These are phyloP conservation scores for Astrothelium macrocarpum DNA, from an alignment of 495 filamentous ascomycete genomes.

Conservation along the genomic window DNA sequence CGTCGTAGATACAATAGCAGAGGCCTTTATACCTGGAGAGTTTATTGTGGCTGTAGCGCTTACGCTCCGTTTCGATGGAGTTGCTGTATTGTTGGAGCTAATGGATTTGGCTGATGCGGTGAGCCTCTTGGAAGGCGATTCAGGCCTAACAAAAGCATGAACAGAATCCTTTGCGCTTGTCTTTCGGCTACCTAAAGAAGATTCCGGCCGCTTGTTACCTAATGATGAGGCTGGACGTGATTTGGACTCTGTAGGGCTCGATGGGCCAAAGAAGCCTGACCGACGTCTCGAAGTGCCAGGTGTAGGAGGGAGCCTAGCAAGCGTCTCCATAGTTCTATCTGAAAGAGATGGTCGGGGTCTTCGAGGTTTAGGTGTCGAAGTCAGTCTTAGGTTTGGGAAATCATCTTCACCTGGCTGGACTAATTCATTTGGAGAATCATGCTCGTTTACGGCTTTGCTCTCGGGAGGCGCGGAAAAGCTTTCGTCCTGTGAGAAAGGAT, in stretches of 20 bases:
- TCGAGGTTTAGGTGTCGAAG: constrained; percentile 14
- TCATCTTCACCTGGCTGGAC: constrained; percentile 9
- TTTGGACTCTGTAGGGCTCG: constrained; percentile 47
- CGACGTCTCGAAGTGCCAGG: constrained; percentile 46
- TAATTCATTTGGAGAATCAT: constrained; percentile 14
- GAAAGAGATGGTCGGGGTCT: constrained; percentile 48
- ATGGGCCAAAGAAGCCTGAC: constrained; percentile 51
- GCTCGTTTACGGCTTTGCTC: constrained; percentile 20
- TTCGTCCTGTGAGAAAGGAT: constrained; percentile 19
- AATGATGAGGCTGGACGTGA: constrained; percentile 47
- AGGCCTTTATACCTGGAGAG: not conserved
- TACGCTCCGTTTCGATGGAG: constrained; percentile 18
- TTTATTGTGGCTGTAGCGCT: not conserved
- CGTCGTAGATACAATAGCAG: not conserved
- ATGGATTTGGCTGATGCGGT: constrained; percentile 12
- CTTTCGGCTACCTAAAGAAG: constrained; percentile 16
- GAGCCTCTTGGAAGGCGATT: constrained; percentile 21
- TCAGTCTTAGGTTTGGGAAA: not conserved
- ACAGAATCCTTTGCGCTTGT: constrained; percentile 43
- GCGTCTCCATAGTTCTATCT: constrained; percentile 58
- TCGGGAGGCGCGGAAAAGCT: constrained; percentile 24
- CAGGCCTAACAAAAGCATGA: constrained; percentile 30
- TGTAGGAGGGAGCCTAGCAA: constrained; percentile 55
- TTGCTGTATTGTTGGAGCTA: constrained; percentile 15
- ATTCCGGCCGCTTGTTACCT: constrained; percentile 30